Percentiles rank a stretch among this genome's conserved stretches.
Conservation (phyloP, 768 basidiomycete species). For the Tephrocybe sp. region DNA sequence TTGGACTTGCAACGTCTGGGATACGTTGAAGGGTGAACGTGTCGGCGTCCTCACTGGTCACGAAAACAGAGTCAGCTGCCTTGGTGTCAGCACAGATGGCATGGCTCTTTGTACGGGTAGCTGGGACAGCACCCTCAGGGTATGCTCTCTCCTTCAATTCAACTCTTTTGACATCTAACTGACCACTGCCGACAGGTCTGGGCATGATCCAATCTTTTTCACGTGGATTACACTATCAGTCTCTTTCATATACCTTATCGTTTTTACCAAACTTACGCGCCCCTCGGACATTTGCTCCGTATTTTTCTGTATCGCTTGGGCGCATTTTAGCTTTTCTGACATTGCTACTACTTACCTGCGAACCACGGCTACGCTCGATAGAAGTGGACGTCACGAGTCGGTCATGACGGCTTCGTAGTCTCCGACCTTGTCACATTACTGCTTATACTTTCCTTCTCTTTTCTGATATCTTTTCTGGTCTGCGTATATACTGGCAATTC, state of each 20-base stretch:
- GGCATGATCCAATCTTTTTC: constrained; percentile 55
- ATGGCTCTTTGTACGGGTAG: constrained; percentile 98
- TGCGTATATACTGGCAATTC: constrained; percentile 49
- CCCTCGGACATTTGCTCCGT: constrained; percentile 18
- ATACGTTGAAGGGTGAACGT: constrained; percentile 96
- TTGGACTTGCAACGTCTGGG: constrained; percentile 99
- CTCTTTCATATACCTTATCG: constrained; percentile 21
- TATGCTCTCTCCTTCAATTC: constrained; percentile 34
- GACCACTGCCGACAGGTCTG: constrained; percentile 57
- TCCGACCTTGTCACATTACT: constrained; percentile 25
- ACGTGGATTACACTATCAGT: constrained; percentile 15
- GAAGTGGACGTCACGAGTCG: constrained; percentile 54
- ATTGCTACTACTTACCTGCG: constrained; percentile 55
- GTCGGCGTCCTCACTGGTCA: constrained; percentile 97
- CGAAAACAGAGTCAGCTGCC: constrained; percentile 95
- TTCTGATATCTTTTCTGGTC: constrained; percentile 31
- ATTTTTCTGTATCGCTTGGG: constrained; percentile 21
- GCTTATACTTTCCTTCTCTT: constrained; percentile 34
- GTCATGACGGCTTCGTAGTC: constrained; percentile 54
- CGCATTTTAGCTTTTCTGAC: constrained; percentile 46
- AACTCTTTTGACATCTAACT: constrained; percentile 1
- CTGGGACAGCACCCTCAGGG: constrained; percentile 97
- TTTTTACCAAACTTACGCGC: constrained; percentile 13
- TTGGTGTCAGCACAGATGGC: constrained; percentile 93
- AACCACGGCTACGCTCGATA: constrained; percentile 34